Evolutionary conservation across 2,329 filamentous ascomycete species (phyloP).

Genomic region (Coniella vitis): DNA sequence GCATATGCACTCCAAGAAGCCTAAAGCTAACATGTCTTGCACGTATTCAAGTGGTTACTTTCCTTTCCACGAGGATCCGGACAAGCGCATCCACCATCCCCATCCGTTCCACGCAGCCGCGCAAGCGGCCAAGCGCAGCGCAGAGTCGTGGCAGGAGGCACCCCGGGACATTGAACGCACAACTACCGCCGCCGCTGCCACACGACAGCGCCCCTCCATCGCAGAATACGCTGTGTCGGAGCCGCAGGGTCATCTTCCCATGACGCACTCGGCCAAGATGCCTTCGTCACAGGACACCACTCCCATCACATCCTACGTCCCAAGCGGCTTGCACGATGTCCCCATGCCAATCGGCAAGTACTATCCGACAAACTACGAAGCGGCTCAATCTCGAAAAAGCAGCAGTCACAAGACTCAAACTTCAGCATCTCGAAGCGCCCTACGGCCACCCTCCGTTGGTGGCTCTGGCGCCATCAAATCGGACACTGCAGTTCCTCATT

Average conservation of each 20-base stretch:
- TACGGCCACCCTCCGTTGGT: constrained; percentile 21
- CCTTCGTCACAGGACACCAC: constrained; percentile 29
- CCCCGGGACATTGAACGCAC: constrained; percentile 14
- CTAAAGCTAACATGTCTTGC: too few relatives aligned
- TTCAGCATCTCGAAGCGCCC: constrained; percentile 17
- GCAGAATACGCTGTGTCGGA: constrained; percentile 19
- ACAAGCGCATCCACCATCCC: constrained; percentile 37
- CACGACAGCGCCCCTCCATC: constrained; percentile 7
- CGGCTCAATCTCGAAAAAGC: constrained; percentile 22
- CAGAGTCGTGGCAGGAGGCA: background rate
- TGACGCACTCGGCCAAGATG: constrained; percentile 21
- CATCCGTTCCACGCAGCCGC: constrained; percentile 42
- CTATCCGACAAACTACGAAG: constrained; percentile 55
- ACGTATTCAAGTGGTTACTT: constrained; percentile 47
- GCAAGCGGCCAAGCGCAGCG: background rate
- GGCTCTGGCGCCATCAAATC: constrained; percentile 29
- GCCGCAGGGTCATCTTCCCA: constrained; percentile 8
- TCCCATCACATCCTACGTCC: constrained; percentile 45
- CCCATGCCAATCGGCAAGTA: constrained; percentile 54
- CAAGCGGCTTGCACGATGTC: constrained; percentile 40
- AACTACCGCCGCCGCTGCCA: background rate
- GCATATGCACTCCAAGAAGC: too few relatives aligned
- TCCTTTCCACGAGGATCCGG: constrained; percentile 51
- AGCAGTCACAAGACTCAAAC: constrained; percentile 17
- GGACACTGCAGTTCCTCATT: constrained; percentile 28